Percentiles rank a stretch among this genome's conserved stretches.
Evolutionary conservation across 305 asterid genomes (phyloP).

Genomic region (Solanum aculeatissimum): DNA sequence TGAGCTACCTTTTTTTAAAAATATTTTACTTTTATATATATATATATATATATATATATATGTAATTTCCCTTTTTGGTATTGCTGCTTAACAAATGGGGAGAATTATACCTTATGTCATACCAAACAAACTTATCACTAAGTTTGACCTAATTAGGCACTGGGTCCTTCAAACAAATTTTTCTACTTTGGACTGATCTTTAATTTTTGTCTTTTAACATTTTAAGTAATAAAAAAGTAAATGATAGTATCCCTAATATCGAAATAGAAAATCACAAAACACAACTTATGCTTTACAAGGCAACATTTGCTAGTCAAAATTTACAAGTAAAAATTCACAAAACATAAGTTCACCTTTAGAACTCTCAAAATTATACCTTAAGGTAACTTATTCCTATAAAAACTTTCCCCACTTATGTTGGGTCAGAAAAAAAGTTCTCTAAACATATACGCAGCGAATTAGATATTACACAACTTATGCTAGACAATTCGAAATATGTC

Average conservation of each 20-base stretch:
- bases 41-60: too few species aligned
- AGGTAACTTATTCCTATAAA: not conserved
- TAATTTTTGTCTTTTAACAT: not conserved
- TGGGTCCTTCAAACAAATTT: not conserved
- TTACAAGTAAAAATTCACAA: not conserved
- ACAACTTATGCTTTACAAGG: too few species aligned
- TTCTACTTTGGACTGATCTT: not conserved
- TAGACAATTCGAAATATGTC: not conserved
- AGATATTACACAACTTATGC: not conserved
- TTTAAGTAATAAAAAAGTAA: too few species aligned
- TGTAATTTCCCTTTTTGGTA: too few species aligned
- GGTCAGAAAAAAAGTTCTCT: not conserved
- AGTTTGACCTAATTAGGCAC: not conserved
- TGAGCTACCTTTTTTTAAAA: too few species aligned
- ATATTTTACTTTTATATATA: too few species aligned
- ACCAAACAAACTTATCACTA: not conserved
- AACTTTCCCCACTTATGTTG: not conserved
- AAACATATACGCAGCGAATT: too few species aligned
- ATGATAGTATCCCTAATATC: not conserved
- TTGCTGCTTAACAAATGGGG: not conserved
- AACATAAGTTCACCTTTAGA: too few species aligned
- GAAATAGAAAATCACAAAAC: not conserved
- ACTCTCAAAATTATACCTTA: too few species aligned
- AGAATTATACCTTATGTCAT: not conserved
- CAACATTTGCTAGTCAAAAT: not conserved